Percentiles rank a stretch among this genome's conserved stretches.
These are phyloP conservation scores for Ustilago nuda DNA, from an alignment of 1,284 basidiomycete species.

Conservation along the genomic window DNA sequence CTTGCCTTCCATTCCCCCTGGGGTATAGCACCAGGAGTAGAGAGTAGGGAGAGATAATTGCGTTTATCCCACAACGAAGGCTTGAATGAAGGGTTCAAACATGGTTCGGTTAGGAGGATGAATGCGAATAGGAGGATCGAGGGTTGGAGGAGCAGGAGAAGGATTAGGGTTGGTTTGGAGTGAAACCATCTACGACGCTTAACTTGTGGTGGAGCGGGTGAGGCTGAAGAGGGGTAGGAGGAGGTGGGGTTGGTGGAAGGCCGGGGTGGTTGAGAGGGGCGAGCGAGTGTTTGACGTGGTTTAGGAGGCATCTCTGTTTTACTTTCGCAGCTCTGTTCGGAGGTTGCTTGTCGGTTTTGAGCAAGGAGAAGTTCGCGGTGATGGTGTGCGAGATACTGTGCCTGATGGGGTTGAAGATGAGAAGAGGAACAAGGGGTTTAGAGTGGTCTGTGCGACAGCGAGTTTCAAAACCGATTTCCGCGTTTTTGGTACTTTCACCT, in stretches of 20 bases:
- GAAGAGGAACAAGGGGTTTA: not conserved
- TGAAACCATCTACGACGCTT: slow-evolving; percentile 17
- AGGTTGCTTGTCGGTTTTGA: no score
- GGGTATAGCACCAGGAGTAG: not conserved
- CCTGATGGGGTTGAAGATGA: no score
- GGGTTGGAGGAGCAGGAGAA: slow-evolving; percentile 22
- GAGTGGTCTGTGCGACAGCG: not conserved
- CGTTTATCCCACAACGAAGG: slow-evolving; percentile 10
- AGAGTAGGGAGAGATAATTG: slow-evolving; percentile 16
- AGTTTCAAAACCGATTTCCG: not conserved
- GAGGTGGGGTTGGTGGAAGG: not conserved
- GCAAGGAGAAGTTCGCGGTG: no score
- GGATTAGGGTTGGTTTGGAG: not conserved
- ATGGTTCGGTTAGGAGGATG: slow-evolving; percentile 37
- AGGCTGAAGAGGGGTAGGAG: not conserved
- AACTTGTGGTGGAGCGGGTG: not conserved
- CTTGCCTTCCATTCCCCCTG: slow-evolving; percentile 10
- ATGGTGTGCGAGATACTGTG: no score
- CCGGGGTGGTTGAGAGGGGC: not conserved
- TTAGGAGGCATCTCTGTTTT: slow-evolving; percentile 18
- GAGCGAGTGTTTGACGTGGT: slow-evolving; percentile 14
- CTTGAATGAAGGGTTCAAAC: slow-evolving; percentile 22
- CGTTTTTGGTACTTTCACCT: not conserved
- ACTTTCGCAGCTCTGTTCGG: not conserved
- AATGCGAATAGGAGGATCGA: slow-evolving; percentile 18